These are phyloP conservation scores for Dispira parvispora DNA, from an alignment of 192 early-diverging fungal genomes.

Conservation along the genomic window DNA sequence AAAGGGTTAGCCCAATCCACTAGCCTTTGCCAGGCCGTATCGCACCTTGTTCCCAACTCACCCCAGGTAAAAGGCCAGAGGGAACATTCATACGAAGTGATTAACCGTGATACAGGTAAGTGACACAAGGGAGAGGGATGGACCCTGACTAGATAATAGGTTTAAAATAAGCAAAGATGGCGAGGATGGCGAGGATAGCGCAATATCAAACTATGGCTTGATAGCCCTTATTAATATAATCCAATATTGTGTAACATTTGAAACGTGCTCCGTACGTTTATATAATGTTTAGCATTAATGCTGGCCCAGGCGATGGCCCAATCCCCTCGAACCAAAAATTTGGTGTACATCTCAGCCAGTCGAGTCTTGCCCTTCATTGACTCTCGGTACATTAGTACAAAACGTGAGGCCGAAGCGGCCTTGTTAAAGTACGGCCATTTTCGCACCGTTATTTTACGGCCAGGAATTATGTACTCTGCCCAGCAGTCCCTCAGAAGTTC, in stretches of 20 bases:
- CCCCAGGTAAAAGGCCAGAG: conserved; percentile 12
- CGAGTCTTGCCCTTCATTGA: conserved; percentile 43
- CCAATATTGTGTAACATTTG: too few species aligned
- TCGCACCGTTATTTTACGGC: conserved; percentile 36
- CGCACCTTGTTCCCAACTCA: neutral
- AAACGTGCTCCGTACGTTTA: too few species aligned
- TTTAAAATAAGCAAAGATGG: too few species aligned
- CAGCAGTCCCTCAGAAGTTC: conserved; percentile 38
- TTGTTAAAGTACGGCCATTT: conserved; percentile 30
- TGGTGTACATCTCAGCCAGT: conserved; percentile 51
- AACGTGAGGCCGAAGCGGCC: conserved; percentile 47
- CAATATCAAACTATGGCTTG: too few species aligned
- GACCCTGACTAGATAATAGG: too few species aligned
- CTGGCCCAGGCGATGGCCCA: conserved; percentile 34
- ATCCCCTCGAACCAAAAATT: conserved; percentile 28
- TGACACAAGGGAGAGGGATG: too few species aligned
- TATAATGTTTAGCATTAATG: conserved; percentile 23
- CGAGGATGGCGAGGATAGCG: too few species aligned
- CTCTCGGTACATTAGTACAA: conserved; percentile 48
- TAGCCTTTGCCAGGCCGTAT: conserved; percentile 11
- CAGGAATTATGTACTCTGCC: conserved; percentile 45
- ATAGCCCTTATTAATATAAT: too few species aligned
- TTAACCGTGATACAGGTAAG: conserved; percentile 56
- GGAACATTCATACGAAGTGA: conserved; percentile 34
- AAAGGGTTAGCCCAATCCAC: conserved; percentile 33